A percentile compares a stretch with the other conserved stretches of the same genome.
These are phyloP conservation scores for Phytomonas francai DNA, from an alignment of 208 protist species.

Conservation along the genomic window DNA sequence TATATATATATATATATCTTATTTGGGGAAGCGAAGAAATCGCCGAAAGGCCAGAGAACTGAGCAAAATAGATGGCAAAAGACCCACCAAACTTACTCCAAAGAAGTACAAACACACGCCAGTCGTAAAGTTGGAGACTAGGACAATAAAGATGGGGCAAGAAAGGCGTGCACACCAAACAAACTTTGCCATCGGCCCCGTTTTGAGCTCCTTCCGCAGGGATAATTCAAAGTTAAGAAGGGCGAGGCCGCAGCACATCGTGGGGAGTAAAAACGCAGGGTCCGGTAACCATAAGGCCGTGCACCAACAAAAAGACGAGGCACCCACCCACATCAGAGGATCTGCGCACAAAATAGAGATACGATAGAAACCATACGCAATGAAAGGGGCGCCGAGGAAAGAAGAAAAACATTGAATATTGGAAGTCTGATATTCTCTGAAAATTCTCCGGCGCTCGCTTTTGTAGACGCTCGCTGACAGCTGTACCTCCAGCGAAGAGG, in stretches of 20 bases:
- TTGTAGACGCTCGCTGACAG: constrained; percentile 60
- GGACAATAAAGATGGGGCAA: constrained; percentile 60
- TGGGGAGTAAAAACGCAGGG: constrained; percentile 58
- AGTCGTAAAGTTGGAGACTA: constrained; percentile 43
- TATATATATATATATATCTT: background rate
- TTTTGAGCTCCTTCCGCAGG: constrained; percentile 47
- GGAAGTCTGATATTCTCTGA: constrained; percentile 58
- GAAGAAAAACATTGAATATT: constrained; percentile 58
- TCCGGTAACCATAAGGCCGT: constrained; percentile 63
- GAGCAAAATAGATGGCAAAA: constrained; percentile 76
- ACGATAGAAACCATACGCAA: constrained; percentile 55
- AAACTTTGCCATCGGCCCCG: constrained; percentile 67
- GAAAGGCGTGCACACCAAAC: constrained; percentile 75
- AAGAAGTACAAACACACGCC: constrained; percentile 86
- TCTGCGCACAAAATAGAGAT: constrained; percentile 55
- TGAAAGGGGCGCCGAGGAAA: constrained; percentile 52
- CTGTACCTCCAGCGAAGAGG: constrained; percentile 75
- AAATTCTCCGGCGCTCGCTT: constrained; percentile 69
- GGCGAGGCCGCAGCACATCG: constrained; percentile 48
- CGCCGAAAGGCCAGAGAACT: constrained; percentile 34
- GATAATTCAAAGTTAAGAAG: constrained; percentile 86
- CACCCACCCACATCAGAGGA: constrained; percentile 42
- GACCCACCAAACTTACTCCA: constrained; percentile 71
- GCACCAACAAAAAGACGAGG: constrained; percentile 72
- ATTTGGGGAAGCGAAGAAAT: constrained; percentile 43